These are phyloP conservation scores for Fusarium temperatum DNA, from an alignment of 2,329 filamentous ascomycete species.

Conservation along the genomic window DNA sequence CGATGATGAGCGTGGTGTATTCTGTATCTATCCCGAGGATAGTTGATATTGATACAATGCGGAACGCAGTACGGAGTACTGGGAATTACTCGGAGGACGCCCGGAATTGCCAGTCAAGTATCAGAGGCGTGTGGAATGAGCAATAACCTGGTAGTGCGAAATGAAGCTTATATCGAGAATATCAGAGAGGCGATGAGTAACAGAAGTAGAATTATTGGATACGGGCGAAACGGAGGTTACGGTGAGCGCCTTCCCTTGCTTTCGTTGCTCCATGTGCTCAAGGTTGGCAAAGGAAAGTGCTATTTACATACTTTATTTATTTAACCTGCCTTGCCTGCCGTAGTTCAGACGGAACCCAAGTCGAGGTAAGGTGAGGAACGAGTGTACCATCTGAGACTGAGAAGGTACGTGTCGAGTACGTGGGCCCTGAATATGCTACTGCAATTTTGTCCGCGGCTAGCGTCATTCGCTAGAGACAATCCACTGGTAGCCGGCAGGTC, in stretches of 20 bases:
- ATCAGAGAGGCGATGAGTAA: not conserved
- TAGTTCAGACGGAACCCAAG: not conserved
- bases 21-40: not conserved
- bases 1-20: slow-evolving; percentile 15
- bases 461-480: slow-evolving; percentile 31
- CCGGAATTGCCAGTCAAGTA: not conserved
- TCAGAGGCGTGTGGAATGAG: not conserved
- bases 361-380: not conserved
- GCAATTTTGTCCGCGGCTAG: slow-evolving; percentile 39
- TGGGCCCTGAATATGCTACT: slow-evolving; percentile 30
- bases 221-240: not conserved
- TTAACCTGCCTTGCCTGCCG: not conserved
- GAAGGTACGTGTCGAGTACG: slow-evolving; percentile 35
- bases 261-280: not conserved
- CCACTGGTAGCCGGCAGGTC: slow-evolving; percentile 35
- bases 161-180: not conserved
- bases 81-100: slow-evolving; percentile 2
- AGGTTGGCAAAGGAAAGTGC: not conserved
- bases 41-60: not conserved
- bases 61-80: not conserved
- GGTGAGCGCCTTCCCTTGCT: not conserved
- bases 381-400: slow-evolving; percentile 11
- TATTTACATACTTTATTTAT: not conserved
- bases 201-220: not conserved
- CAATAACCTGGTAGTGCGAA: not conserved